These are phyloP conservation scores for Hysterium pulicare DNA, from an alignment of 2,329 filamentous ascomycete genomes.

Conservation along the genomic window DNA sequence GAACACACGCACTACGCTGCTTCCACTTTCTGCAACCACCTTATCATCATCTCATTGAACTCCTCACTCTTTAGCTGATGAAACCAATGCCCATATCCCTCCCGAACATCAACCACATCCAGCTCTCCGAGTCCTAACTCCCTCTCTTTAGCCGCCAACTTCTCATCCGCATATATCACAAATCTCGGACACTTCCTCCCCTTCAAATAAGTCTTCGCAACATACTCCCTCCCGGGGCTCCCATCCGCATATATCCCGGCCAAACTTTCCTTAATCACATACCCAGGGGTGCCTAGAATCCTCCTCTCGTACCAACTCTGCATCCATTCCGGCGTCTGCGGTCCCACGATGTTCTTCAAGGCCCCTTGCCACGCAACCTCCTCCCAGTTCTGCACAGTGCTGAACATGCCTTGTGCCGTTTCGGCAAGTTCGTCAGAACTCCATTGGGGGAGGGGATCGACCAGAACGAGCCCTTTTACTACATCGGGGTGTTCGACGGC, in stretches of 20 bases:
- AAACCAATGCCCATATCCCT: neutral
- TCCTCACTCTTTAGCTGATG: neutral
- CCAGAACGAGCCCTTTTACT: constrained; percentile 14
- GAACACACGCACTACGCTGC: too few relatives aligned
- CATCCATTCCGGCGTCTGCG: neutral
- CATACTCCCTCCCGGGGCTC: neutral
- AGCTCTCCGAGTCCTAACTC: neutral
- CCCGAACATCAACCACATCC: neutral
- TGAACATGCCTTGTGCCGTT: neutral
- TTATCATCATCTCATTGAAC: neutral
- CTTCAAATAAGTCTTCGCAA: neutral
- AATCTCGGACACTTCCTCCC: neutral
- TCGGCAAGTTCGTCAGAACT: neutral
- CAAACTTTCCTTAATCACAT: neutral
- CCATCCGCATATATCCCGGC: neutral
- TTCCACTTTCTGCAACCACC: neutral
- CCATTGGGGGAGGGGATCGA: constrained; percentile 11
- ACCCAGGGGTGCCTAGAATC: neutral
- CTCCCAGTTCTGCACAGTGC: neutral
- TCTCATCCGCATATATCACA: neutral
- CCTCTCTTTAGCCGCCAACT: neutral
- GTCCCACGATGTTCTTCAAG: neutral
- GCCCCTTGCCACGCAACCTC: neutral
- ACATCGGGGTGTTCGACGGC: neutral
- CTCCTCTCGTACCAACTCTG: neutral